Evolutionary conservation across 441 rosid species (phyloP), one percentile per base, ranked within the genome.

Genomic region (Erysimum pusillum): DNA sequence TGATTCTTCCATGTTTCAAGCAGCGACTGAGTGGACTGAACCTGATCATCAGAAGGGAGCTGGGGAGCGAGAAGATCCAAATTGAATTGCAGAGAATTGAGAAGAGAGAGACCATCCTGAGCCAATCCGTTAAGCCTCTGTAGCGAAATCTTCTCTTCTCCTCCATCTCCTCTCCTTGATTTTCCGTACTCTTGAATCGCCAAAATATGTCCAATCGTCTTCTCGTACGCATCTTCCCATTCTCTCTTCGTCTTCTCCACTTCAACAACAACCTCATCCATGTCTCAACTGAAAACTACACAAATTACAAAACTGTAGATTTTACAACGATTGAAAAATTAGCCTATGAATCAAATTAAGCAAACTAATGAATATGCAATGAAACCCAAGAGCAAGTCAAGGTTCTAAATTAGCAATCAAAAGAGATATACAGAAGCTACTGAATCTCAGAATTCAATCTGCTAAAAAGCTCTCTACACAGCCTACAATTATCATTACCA

Each of bases 51-150:
- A 52, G 88, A 74, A n/a, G 91, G 96, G 39, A 92, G 88, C 80
- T 95, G 94, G 0, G 98, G 97, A 0, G 94, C 85, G 6, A 92
- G 94, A 45, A 92, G 94, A 85, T 95, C 97, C 4, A 95, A 86
- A 76, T 88, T 86, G 79, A 89, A 92, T 51, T 86, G 91, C 56
- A 92, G 81, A 7, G 96, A 89, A 73, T 88, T 89, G 49, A 95
- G 95, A 66, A 87, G 69, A 78, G 94, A 87, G 77, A 92, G 84
- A 18, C 92, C 91, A 57, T 95, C 99, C 71, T 92, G 96, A 4
- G 96, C 92, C 73, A 95, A 79, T 3, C 92, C 94, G 54, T 92
- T 94, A 65, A 91, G 82, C 76, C 96, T 91, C 5, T 87, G 96
- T 12, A 91, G 80, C 13, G 97, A 94, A 79, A 66, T 77, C 79